Base-by-base conservation (phyloP, 2,329 filamentous ascomycete species). In the Calonectria pseudoturangicola region DNA sequence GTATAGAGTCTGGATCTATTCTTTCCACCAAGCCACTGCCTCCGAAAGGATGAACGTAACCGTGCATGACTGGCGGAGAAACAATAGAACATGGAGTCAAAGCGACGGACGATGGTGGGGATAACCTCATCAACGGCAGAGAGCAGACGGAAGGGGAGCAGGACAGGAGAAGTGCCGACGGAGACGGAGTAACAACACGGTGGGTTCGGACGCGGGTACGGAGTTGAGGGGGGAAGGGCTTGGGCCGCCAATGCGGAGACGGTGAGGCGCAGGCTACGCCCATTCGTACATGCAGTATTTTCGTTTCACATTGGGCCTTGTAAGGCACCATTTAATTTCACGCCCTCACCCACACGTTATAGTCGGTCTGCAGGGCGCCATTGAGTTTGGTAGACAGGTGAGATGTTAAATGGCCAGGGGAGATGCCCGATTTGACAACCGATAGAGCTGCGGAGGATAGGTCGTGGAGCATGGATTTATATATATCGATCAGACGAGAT, bases 151-250 rank as follows among this genome's bases (percentile, higher is more conserved):
- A 27, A 6, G 50, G 18, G 50, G 28, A 41, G 27, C n/a, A n/a
- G 27, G 54, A 13, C 7, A 18, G 27, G 33, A 9, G 51, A 47
- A 36, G 51, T 50, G 69, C 64, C 69, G 69, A 71, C 56, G 69
- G 69, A 56, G 64, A 39, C 69, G 69, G 69, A 67, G 69, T 10
- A n/a, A 15, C 9, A 8, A 13, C 8, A 27, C n/a, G 33, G 43
- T 30, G 48, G 50, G 50, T 8, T 43, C 64, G 64, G 69, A 68
- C 25, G 47, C 51, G 69, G 69, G 62, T 45, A 45, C 47, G 65
- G 56, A 71, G 41, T 39, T 36, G 51, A n/a, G 48, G 8, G 54
- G 30, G 30, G 45, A 7, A 27, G 43, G 51, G 13, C 30, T 62
- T 39, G 25, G 45, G n/a, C 27, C 28, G 30, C 21, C 12, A 6